Evolutionary conservation across 306 rosid genomes (phyloP).

Genomic region (Hippophae tibetana): DNA sequence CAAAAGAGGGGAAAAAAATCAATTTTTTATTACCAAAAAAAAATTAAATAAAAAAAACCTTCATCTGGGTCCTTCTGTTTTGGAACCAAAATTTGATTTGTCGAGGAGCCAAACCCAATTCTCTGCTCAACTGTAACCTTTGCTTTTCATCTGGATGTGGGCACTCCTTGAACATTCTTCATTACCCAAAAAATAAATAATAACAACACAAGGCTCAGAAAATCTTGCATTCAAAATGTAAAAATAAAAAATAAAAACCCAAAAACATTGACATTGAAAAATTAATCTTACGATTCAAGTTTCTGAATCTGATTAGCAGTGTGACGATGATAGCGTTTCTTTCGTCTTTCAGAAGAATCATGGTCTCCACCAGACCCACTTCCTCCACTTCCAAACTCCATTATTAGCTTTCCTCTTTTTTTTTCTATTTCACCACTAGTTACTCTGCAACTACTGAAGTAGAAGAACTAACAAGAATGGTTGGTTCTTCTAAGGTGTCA

Average conservation of each 20-base stretch:
- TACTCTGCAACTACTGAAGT: not conserved
- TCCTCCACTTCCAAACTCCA: conserved; percentile 73
- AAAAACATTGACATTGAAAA: not conserved
- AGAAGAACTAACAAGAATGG: not conserved
- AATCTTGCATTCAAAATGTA: not conserved
- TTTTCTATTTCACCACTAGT: not conserved
- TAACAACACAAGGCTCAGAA: not conserved
- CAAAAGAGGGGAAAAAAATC: not conserved
- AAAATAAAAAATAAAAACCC: not conserved
- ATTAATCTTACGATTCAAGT: conserved; percentile 60
- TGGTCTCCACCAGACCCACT: conserved; percentile 60
- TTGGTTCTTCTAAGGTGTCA: conserved; percentile 4
- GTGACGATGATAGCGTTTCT: conserved; percentile 94
- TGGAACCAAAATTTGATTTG: conserved; percentile 99
- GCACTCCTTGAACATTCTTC: conserved; percentile 85
- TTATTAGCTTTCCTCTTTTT: conserved; percentile 2
- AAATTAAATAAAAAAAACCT: conserved; percentile 28
- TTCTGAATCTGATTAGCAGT: conserved; percentile 89
- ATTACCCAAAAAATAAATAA: conserved; percentile 5
- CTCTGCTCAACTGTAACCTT: conserved; percentile 74
- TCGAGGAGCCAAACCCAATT: conserved; percentile 85
- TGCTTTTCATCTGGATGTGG: conserved; percentile 98
- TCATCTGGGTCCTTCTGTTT: conserved; percentile 93
- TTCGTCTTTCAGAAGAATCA: conserved; percentile 52
- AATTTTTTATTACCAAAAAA: not conserved